These are phyloP conservation scores for Annulohypoxylon truncatum DNA, from an alignment of 2,329 filamentous ascomycete genomes.

Conservation along the genomic window DNA sequence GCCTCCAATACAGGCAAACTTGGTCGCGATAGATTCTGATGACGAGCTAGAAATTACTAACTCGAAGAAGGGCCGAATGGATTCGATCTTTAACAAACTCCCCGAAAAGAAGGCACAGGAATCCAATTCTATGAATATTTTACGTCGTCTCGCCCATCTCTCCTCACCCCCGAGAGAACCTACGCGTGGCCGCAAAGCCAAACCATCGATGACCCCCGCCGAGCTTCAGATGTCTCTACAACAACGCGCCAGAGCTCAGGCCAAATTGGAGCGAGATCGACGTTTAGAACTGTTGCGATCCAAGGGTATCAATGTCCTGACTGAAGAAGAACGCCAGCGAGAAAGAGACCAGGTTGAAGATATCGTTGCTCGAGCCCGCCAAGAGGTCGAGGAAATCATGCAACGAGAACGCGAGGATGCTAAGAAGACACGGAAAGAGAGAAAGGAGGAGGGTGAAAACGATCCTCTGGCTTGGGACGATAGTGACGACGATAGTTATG, in stretches of 20 bases:
- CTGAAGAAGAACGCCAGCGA: constrained; percentile 84
- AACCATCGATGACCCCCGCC: constrained; percentile 71
- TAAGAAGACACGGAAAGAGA: constrained; percentile 69
- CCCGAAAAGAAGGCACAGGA: constrained; percentile 73
- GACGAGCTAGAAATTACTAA: constrained; percentile 73
- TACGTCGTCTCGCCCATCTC: constrained; percentile 81
- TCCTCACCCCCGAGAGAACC: constrained; percentile 69
- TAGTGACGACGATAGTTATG: constrained; percentile 59
- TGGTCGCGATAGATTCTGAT: constrained; percentile 61
- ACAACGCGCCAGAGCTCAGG: constrained; percentile 81
- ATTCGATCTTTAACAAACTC: constrained; percentile 76
- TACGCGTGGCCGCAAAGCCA: constrained; percentile 57
- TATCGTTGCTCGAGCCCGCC: constrained; percentile 83
- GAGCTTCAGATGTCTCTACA: constrained; percentile 77
- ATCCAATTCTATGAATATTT: constrained; percentile 70
- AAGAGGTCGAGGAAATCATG: constrained; percentile 83
- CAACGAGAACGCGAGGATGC: constrained; percentile 79
- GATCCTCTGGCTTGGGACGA: constrained; percentile 68
- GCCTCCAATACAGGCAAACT: constrained; percentile 55
- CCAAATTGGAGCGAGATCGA: constrained; percentile 79
- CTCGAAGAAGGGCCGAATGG: constrained; percentile 63
- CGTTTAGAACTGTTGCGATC: constrained; percentile 80
- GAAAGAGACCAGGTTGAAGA: constrained; percentile 89
- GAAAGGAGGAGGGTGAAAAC: constrained; percentile 55
- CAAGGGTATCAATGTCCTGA: constrained; percentile 84